A percentile compares a stretch with the other conserved stretches of the same genome.
Conservation (phyloP, 148 eudicot species). For the Beta vulgaris region DNA sequence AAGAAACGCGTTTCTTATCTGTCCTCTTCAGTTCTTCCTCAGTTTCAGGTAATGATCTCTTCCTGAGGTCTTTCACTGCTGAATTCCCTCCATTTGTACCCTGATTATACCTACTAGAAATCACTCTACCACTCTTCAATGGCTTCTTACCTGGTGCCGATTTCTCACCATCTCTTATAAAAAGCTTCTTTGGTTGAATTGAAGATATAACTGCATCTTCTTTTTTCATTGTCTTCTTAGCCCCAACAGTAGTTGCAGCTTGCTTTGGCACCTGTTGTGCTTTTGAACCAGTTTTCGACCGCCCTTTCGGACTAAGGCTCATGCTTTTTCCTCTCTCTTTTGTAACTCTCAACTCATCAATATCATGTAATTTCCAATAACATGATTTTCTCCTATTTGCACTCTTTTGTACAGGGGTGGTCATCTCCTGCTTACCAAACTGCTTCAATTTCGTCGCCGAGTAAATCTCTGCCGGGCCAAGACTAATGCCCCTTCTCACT, state of each 20-base stretch:
- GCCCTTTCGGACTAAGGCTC: slow-evolving; percentile 66
- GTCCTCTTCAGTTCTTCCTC: slow-evolving; percentile 54
- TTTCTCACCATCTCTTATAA: slow-evolving; percentile 57
- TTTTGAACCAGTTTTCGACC: slow-evolving; percentile 36
- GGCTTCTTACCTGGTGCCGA: slow-evolving; percentile 55
- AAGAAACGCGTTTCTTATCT: slow-evolving; percentile 65
- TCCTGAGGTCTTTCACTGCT: slow-evolving; percentile 47
- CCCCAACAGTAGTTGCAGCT: slow-evolving; percentile 56
- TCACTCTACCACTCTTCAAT: slow-evolving; percentile 61
- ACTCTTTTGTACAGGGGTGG: slow-evolving; percentile 53
- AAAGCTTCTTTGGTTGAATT: slow-evolving; percentile 86
- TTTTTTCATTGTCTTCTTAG: slow-evolving; percentile 63
- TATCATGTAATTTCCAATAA: slow-evolving; percentile 72
- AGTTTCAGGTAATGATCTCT: slow-evolving; percentile 74
- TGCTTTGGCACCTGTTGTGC: slow-evolving; percentile 40
- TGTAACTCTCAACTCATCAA: slow-evolving; percentile 65
- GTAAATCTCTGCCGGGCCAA: slow-evolving; percentile 62
- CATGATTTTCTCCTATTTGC: slow-evolving; percentile 72
- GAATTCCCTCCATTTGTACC: slow-evolving; percentile 41
- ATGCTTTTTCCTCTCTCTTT: slow-evolving; percentile 57
- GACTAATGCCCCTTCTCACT: slow-evolving; percentile 54
- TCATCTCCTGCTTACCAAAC: slow-evolving; percentile 34
- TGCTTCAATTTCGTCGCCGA: slow-evolving; percentile 38
- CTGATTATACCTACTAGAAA: slow-evolving; percentile 82
- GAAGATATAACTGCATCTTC: slow-evolving; percentile 54